Conservation (phyloP, 768 basidiomycete species). For the Mrakia blollopis region DNA sequence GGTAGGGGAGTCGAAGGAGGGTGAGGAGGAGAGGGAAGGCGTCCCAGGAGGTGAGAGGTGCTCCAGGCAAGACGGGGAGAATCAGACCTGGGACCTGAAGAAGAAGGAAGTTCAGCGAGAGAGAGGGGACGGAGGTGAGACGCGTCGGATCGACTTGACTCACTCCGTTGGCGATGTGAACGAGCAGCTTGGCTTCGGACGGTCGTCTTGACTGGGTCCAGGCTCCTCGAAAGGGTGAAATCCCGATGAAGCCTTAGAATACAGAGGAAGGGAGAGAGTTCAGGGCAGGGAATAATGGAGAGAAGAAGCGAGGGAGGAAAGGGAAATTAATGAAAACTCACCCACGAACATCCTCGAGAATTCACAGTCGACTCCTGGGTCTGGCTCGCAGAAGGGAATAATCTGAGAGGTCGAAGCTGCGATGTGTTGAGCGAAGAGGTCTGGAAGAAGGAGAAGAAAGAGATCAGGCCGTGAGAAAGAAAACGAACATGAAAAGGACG, state of each 20-base stretch:
- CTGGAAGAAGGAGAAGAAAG: not conserved
- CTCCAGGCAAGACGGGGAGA: not conserved
- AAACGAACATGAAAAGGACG: no score
- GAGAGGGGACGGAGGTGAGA: not conserved
- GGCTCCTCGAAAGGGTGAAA: not conserved
- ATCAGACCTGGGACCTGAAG: not conserved
- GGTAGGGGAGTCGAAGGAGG: not conserved
- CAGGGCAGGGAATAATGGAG: no score
- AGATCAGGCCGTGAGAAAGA: no score
- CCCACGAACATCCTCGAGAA: not conserved
- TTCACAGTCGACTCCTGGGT: not conserved
- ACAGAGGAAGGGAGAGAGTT: not conserved
- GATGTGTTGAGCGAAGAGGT: slow-evolving; percentile 3
- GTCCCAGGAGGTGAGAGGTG: not conserved
- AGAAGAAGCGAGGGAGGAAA: not conserved
- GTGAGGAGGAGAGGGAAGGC: not conserved
- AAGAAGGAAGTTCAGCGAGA: not conserved
- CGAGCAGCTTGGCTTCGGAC: not conserved
- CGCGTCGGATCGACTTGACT: not conserved
- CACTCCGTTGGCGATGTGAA: slow-evolving; percentile 2
- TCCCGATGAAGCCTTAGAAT: not conserved
- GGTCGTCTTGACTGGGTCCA: not conserved
- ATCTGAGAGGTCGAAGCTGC: not conserved
- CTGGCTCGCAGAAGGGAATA: slow-evolving; percentile 1
- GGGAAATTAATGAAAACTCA: not conserved